phyloP scores from a whole-genome alignment of 208 protist genomes.

The Tritrichomonas foetus region DNA sequence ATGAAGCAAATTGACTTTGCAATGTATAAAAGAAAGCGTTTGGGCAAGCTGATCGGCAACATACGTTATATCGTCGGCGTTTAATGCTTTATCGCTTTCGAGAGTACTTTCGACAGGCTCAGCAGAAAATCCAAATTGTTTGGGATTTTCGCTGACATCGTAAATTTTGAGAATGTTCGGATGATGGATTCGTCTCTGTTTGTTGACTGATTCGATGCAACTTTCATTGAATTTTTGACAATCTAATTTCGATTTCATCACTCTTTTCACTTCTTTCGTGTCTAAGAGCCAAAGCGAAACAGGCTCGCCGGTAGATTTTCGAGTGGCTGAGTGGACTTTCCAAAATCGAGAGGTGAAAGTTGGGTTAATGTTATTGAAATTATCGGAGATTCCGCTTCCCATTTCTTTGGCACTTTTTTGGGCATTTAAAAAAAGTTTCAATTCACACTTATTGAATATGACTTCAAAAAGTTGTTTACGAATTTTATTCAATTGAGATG shows the following conservation, averaged over 20 bases:
- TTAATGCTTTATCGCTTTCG: background rate
- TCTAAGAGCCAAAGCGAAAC: conserved; percentile 10
- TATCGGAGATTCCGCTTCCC: background rate
- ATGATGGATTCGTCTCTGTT: background rate
- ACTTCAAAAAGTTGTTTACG: too few species aligned
- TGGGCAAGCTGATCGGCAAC: background rate
- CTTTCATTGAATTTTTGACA: background rate
- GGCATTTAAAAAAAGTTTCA: too few species aligned
- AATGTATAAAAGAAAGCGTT: background rate
- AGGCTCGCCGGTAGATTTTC: background rate
- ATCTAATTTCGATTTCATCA: background rate
- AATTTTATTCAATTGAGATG: too few species aligned
- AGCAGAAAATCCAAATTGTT: background rate
- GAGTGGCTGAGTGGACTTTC: conserved; percentile 12
- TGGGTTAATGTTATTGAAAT: background rate
- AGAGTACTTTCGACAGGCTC: background rate
- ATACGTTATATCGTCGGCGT: background rate
- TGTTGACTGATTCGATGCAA: background rate
- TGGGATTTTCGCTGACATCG: background rate
- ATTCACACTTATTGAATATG: too few species aligned
- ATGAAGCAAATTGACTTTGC: background rate
- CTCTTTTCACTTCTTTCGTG: background rate
- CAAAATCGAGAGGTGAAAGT: background rate
- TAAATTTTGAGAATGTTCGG: background rate
- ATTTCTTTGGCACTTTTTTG: too few species aligned